phyloP scores from a whole-genome alignment of 306 rosid genomes.

The Malus orientalis region DNA sequence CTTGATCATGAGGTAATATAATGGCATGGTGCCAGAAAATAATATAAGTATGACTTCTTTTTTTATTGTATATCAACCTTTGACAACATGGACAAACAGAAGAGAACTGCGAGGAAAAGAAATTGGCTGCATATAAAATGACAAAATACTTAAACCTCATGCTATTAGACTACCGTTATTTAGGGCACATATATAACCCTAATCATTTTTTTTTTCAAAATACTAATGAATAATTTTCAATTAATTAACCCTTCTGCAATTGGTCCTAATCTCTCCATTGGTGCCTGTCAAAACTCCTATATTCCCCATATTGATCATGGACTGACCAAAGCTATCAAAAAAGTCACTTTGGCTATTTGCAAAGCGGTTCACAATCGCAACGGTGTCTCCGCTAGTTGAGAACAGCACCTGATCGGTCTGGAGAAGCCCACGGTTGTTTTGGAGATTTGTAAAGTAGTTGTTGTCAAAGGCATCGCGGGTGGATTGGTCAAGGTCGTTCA shows the following conservation, averaged over 20 bases:
- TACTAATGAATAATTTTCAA: not conserved
- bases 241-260: slow-evolving; percentile 32
- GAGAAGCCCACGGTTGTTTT: slow-evolving; percentile 27
- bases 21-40: no score
- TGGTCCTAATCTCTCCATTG: slow-evolving; percentile 29
- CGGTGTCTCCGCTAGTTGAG: slow-evolving; percentile 22
- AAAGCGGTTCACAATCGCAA: slow-evolving; percentile 23
- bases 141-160: not conserved
- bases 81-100: not conserved
- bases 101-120: not conserved
- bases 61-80: not conserved
- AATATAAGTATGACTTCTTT: no score
- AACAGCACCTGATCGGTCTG: slow-evolving; percentile 33
- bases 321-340: slow-evolving; percentile 24
- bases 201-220: not conserved
- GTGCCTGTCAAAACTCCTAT: slow-evolving; percentile 27
- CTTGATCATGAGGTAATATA: no score
- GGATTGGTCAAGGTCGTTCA: slow-evolving; percentile 24
- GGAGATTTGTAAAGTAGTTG: slow-evolving; percentile 40
- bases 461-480: slow-evolving; percentile 31
- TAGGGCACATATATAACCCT: not conserved
- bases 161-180: not conserved
- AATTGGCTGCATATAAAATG: not conserved
- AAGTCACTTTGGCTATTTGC: slow-evolving; percentile 26
- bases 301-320: slow-evolving; percentile 41